Percentiles rank a stretch among this genome's conserved stretches.
These are phyloP conservation scores for Metarhizium anisopliae DNA, from an alignment of 2,329 filamentous ascomycete species.

Conservation along the genomic window DNA sequence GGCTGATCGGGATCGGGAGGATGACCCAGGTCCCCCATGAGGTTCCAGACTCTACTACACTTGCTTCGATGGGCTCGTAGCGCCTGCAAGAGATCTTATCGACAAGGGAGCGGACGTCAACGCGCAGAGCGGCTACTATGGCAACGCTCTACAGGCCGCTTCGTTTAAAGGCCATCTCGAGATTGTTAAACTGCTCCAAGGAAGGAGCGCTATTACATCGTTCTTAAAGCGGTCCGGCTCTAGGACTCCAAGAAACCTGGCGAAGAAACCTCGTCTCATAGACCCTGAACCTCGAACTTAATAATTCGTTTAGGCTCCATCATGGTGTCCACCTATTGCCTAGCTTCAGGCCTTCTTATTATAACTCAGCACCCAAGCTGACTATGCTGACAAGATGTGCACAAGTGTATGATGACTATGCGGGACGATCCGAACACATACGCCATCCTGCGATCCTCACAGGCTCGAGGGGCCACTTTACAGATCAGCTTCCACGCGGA, in stretches of 20 bases:
- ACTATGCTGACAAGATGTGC: background rate
- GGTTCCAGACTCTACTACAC: conserved; percentile 10
- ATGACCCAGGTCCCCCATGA: conserved; percentile 3
- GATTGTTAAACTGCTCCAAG: background rate
- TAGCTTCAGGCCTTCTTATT: background rate
- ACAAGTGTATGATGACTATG: background rate
- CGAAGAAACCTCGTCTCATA: background rate
- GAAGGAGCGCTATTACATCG: background rate
- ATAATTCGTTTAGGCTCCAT: background rate
- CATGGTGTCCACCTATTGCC: background rate
- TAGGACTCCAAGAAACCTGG: background rate
- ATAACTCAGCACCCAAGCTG: background rate
- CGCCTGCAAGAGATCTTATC: conserved; percentile 5
- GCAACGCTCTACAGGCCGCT: background rate
- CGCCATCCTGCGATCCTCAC: background rate
- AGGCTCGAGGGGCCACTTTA: background rate
- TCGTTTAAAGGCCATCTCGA: background rate
- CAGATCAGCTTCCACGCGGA: background rate
- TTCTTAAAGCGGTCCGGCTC: too few relatives aligned
- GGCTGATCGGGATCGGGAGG: background rate
- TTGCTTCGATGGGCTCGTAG: conserved; percentile 6
- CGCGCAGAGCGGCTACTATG: background rate
- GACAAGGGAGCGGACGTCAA: background rate
- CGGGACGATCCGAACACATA: background rate
- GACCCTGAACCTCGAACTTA: background rate